phyloP scores from a whole-genome alignment of 331 rosid genomes.

The Stylosanthes scabra region DNA sequence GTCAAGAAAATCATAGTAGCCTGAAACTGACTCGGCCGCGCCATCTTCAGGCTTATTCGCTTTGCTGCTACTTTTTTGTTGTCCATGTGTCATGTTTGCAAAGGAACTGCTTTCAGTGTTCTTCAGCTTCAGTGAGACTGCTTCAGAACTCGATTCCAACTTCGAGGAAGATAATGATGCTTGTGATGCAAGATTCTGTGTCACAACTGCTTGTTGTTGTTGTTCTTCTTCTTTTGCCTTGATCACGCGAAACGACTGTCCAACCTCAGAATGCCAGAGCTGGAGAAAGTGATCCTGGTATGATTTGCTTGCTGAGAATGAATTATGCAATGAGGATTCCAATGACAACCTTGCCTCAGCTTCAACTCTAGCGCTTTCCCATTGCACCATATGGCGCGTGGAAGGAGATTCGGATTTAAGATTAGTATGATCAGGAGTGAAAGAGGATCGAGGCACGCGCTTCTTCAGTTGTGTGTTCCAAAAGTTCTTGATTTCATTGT shows the following conservation, averaged over 20 bases:
- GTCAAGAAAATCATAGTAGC: constrained; percentile 44
- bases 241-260: constrained; percentile 43
- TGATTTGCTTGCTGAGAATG: constrained; percentile 22
- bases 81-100: constrained; percentile 30
- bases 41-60: constrained; percentile 34
- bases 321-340: constrained; percentile 41
- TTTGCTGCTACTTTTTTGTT: constrained; percentile 30
- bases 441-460: constrained; percentile 35
- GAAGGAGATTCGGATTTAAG: constrained; percentile 40
- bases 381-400: constrained; percentile 41
- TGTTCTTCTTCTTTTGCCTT: constrained; percentile 24
- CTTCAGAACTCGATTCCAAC: constrained; percentile 38
- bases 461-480: constrained; percentile 59
- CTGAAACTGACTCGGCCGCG: constrained; percentile 13
- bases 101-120: constrained; percentile 11
- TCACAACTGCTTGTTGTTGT: background rate
- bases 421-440: constrained; percentile 21
- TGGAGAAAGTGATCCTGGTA: constrained; percentile 49
- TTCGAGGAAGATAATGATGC: constrained; percentile 33
- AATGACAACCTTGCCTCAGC: constrained; percentile 52
- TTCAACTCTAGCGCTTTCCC: constrained; percentile 53
- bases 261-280: constrained; percentile 57
- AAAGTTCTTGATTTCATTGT: constrained; percentile 53
- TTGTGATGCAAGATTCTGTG: constrained; percentile 33
- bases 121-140: constrained; percentile 14